Evolutionary conservation across 306 rosid genomes (phyloP).

Genomic region (Prunus armeniaca): DNA sequence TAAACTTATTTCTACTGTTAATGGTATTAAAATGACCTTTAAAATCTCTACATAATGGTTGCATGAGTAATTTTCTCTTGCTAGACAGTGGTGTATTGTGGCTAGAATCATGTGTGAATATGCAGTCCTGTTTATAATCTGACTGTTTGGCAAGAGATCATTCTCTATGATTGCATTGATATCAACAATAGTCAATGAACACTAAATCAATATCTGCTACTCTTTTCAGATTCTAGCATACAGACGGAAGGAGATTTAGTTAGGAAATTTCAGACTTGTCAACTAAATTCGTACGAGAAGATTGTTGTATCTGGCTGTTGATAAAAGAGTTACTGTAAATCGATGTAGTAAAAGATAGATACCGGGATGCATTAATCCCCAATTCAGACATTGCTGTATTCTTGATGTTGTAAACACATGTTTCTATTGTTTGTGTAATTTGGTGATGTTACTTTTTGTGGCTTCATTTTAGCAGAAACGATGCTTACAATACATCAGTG

Average conservation of each 20-base stretch:
- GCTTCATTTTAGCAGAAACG: too few species aligned
- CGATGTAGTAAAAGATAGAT: constrained; percentile 2
- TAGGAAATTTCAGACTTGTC: not conserved
- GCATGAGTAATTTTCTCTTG: not conserved
- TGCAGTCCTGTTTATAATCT: not conserved
- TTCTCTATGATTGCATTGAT: not conserved
- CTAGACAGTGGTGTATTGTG: not conserved
- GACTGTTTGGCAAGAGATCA: not conserved
- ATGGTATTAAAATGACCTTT: not conserved
- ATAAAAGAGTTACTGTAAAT: constrained; percentile 6
- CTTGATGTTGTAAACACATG: not conserved
- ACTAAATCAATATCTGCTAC: not conserved
- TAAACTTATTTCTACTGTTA: not conserved
- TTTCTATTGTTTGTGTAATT: not conserved
- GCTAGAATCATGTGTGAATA: not conserved
- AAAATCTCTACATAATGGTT: not conserved
- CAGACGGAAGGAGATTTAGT: constrained; percentile 48
- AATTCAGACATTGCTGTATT: not conserved
- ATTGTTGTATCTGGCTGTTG: not conserved
- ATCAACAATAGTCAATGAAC: not conserved
- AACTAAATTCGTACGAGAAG: not conserved
- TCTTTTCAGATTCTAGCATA: constrained; percentile 77
- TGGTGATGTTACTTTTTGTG: not conserved
- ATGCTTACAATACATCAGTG: too few species aligned
- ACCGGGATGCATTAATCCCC: constrained; percentile 13